These are phyloP conservation scores for Backusella luteola DNA, from an alignment of 192 early-diverging fungal genomes.

Conservation along the genomic window DNA sequence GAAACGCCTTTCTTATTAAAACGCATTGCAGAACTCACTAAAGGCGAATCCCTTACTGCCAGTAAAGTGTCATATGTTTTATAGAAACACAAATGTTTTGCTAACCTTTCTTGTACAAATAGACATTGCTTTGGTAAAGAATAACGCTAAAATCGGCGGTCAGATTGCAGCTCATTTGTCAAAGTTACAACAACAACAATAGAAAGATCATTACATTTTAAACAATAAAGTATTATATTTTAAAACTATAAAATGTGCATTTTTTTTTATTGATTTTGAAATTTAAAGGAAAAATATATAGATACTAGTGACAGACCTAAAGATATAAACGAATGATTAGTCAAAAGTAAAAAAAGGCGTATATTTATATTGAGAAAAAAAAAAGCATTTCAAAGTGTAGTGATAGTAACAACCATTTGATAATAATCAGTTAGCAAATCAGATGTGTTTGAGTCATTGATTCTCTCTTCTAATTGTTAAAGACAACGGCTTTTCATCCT, in stretches of 20 bases:
- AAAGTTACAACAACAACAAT: background rate
- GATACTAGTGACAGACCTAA: background rate
- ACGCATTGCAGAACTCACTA: conserved; percentile 79
- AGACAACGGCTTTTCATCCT: conserved; percentile 5
- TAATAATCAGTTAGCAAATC: conserved; percentile 9
- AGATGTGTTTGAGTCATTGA: conserved; percentile 9
- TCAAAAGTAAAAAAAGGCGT: background rate
- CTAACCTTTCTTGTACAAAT: background rate
- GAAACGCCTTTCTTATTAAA: conserved; percentile 93
- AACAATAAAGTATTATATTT: no score
- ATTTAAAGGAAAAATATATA: no score
- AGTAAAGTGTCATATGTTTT: conserved; percentile 50
- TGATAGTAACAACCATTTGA: background rate
- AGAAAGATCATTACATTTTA: background rate
- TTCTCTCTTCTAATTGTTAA: conserved; percentile 1
- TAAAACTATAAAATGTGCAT: no score
- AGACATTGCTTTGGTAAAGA: conserved; percentile 90
- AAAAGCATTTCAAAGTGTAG: background rate
- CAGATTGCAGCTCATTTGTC: conserved; percentile 68
- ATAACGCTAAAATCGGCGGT: conserved; percentile 84
- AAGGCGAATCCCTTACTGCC: conserved; percentile 73
- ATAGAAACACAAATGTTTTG: conserved; percentile 17
- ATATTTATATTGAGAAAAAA: background rate
- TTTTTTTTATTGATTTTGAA: no score
- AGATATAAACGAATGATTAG: background rate